Conservation (phyloP, 169 alveolate species). For the Cryptosporidium sp. region DNA sequence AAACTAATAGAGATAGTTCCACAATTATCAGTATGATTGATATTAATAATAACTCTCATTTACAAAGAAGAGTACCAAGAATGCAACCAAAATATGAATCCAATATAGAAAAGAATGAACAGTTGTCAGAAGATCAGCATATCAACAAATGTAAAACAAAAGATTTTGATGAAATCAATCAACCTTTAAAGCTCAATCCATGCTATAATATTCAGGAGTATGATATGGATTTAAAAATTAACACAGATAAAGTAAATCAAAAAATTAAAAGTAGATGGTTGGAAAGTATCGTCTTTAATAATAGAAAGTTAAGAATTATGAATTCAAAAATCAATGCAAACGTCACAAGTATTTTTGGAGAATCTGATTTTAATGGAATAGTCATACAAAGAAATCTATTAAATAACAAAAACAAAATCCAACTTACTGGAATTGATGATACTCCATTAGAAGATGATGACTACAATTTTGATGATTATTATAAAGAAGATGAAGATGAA, state of each 20-base stretch:
- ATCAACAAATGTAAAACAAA: constrained; percentile 28
- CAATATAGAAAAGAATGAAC: neutral
- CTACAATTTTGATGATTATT: constrained; percentile 59
- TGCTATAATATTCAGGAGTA: constrained; percentile 52
- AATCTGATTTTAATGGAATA: constrained; percentile 27
- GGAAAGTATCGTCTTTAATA: constrained; percentile 7
- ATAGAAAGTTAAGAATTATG: constrained; percentile 13
- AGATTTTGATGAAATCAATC: neutral
- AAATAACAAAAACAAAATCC: neutral
- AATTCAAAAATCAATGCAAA: constrained; percentile 11
- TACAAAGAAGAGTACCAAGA: constrained; percentile 6
- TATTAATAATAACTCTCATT: neutral
- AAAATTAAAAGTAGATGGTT: constrained; percentile 33
- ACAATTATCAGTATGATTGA: constrained; percentile 30
- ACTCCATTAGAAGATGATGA: constrained; percentile 34
- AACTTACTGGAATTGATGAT: constrained; percentile 14
- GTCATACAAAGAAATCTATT: constrained; percentile 12
- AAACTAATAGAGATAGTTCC: neutral
- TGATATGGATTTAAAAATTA: constrained; percentile 36
- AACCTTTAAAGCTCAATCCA: constrained; percentile 16
- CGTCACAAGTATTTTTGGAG: constrained; percentile 39
- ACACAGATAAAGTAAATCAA: constrained; percentile 33
- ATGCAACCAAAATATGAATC: neutral
- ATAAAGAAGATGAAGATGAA: constrained; percentile 33
- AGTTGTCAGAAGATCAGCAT: neutral